Conservation (phyloP, 169 alveolate species). For the Eimeria necatrix region DNA sequence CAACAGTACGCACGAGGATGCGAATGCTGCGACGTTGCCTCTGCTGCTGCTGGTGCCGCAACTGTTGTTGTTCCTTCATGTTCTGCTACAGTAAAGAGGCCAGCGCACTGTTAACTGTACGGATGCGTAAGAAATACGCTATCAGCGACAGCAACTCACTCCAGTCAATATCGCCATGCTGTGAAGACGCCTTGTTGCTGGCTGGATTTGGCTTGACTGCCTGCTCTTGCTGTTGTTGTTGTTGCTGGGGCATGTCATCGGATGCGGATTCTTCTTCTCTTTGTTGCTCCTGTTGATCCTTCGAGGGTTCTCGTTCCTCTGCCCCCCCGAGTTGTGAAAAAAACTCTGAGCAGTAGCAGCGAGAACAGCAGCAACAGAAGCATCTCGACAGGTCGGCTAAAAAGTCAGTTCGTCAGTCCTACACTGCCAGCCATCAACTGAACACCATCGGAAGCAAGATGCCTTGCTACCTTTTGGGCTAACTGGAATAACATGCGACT, state of each 20-base stretch:
- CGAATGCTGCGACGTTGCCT: not conserved
- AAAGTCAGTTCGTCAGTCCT: not conserved
- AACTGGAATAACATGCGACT: not conserved
- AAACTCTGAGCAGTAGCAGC: slow-evolving; percentile 58
- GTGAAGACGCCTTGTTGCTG: slow-evolving; percentile 6
- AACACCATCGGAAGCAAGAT: not conserved
- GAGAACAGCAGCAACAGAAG: not conserved
- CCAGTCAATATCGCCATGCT: slow-evolving; percentile 44
- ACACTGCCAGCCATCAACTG: not conserved
- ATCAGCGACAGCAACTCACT: slow-evolving; percentile 10
- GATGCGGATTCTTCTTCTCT: not conserved
- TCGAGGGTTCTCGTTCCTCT: not conserved
- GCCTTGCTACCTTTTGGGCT: not conserved
- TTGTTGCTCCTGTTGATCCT: slow-evolving; percentile 50
- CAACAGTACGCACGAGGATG: not conserved
- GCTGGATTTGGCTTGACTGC: not conserved
- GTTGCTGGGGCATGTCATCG: not conserved
- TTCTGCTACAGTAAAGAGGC: not conserved
- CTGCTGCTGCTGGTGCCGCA: slow-evolving; percentile 28
- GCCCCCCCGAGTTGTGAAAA: slow-evolving; percentile 68
- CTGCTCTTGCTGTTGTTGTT: slow-evolving; percentile 59
- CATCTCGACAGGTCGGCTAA: not conserved
- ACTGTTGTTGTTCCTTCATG: not conserved
- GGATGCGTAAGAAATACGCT: not conserved
- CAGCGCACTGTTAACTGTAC: no score